These are phyloP conservation scores for Magnaporthiopsis rhizophila DNA, from an alignment of 2,329 filamentous ascomycete genomes.

Conservation along the genomic window DNA sequence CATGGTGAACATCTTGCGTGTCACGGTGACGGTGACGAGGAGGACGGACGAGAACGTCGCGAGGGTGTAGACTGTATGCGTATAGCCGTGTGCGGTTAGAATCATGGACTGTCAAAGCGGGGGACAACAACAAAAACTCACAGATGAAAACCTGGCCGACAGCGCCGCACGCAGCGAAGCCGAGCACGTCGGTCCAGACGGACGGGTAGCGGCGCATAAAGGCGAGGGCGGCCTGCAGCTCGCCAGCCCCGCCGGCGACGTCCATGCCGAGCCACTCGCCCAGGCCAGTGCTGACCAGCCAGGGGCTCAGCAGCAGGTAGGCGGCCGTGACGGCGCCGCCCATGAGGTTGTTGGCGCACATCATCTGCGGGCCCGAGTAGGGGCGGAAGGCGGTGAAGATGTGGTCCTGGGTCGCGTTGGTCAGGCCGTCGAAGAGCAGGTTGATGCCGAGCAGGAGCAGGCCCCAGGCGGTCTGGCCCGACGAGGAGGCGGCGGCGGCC, in stretches of 20 bases:
- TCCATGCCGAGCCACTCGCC: constrained; percentile 61
- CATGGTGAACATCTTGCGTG: constrained; percentile 99
- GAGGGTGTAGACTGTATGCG: constrained; percentile 67
- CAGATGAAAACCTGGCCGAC: constrained; percentile 95
- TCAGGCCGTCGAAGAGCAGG: constrained; percentile 89
- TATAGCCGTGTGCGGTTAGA: constrained; percentile 13
- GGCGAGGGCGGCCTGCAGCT: constrained; percentile 68
- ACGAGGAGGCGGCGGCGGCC: constrained; percentile 18
- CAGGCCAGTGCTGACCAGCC: constrained; percentile 60
- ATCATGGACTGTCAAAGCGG: neutral
- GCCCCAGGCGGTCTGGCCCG: constrained; percentile 65
- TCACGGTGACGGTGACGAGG: constrained; percentile 93
- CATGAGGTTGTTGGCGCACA: constrained; percentile 94
- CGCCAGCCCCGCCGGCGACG: constrained; percentile 57
- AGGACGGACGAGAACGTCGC: constrained; percentile 86
- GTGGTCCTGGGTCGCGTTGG: constrained; percentile 93
- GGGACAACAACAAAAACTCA: constrained; percentile 29
- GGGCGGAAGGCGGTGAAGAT: constrained; percentile 75
- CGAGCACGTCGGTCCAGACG: constrained; percentile 80
- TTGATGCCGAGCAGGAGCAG: constrained; percentile 80
- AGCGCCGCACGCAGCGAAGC: constrained; percentile 83
- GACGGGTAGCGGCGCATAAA: constrained; percentile 76
- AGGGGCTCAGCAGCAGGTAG: constrained; percentile 74
- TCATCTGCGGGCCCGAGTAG: constrained; percentile 95
- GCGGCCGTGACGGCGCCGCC: constrained; percentile 66